Conservation (phyloP, 202 grass and related monocot genomes). For the Elaeis oleifera region DNA sequence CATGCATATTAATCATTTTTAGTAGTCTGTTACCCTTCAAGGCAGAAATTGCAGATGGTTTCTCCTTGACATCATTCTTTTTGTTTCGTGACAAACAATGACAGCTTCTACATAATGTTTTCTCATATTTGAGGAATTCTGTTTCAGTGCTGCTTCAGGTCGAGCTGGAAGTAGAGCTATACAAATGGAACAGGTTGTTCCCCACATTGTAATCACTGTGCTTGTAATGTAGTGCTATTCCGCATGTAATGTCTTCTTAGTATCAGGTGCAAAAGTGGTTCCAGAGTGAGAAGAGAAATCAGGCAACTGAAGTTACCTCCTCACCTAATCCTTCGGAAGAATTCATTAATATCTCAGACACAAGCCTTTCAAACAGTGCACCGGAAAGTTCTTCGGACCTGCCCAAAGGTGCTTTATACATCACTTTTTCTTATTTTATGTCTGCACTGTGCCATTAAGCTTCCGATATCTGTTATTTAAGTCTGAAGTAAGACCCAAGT, state of each 20-base stretch:
- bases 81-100: background rate
- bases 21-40: too few species aligned
- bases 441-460: background rate
- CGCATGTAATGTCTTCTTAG: background rate
- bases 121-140: conserved; percentile 10
- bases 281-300: conserved; percentile 32
- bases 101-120: conserved; percentile 6
- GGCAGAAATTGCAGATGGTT: too few species aligned
- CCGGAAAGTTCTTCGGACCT: conserved; percentile 1
- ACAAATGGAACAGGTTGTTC: conserved; percentile 31
- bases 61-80: background rate
- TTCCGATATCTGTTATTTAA: background rate
- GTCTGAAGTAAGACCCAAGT: too few species aligned
- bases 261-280: conserved; percentile 54
- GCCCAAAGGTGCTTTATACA: conserved; percentile 12
- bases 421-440: background rate
- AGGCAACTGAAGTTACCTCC: conserved; percentile 27
- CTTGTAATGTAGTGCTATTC: background rate
- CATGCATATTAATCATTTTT: too few species aligned
- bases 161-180: conserved; percentile 42
- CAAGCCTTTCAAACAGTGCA: background rate
- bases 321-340: conserved; percentile 13
- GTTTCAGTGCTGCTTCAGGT: conserved; percentile 33
- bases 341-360: conserved; percentile 4
- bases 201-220: background rate